Base-by-base conservation (phyloP, 2,329 filamentous ascomycete genomes). In the Aspergillus jensenii region DNA sequence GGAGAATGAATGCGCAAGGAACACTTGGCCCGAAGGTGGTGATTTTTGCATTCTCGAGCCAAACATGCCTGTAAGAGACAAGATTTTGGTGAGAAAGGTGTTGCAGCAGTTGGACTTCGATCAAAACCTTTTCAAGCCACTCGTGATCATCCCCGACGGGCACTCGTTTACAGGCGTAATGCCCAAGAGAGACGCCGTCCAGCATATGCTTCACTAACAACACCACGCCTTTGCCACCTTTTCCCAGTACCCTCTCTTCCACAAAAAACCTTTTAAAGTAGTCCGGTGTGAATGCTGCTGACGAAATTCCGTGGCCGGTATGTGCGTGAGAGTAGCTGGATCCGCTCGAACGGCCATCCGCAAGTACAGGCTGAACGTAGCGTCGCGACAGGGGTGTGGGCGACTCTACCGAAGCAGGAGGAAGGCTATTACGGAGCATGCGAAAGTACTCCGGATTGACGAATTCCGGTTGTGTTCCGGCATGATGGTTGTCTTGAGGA, bases 111-210 rank as follows among this genome's bases (percentile, higher is more conserved):
- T 96, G 92, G 2, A 99, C 96, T 74, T 99, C 95, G 46, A 95
- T 84, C 52, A 99, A 80, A 2, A 98, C 88, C 76, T 97, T 98
- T 74, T 96, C 91, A 14, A 99, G 80, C 96, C 95, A 97, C 60
- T 88, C 87, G 68, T 97, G 93, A 67, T 98, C 91, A 69, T 99
- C 90, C 14, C 95, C 90, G 3, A 99, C 95, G 0, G 95, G 96
- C 0, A 99, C 93, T 46, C 96, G 87, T 76, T 99, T 99, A 81
- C 95, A 99, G 12, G 95, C 95, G 74, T 96, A 99, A 63, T 95
- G 85, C 2, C 95, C 95, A 2, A 99, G 81, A 33, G 87, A 84
- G 45, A 96, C 93, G 21, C 91, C 89, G 72, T 98, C 95, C 58
- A 99, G 86, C 64, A 96, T 84, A 76, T 99, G 95, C 59, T 90